These are phyloP conservation scores for Spinacia oleracea DNA, from an alignment of 179 eudicot genomes.

Conservation along the genomic window DNA sequence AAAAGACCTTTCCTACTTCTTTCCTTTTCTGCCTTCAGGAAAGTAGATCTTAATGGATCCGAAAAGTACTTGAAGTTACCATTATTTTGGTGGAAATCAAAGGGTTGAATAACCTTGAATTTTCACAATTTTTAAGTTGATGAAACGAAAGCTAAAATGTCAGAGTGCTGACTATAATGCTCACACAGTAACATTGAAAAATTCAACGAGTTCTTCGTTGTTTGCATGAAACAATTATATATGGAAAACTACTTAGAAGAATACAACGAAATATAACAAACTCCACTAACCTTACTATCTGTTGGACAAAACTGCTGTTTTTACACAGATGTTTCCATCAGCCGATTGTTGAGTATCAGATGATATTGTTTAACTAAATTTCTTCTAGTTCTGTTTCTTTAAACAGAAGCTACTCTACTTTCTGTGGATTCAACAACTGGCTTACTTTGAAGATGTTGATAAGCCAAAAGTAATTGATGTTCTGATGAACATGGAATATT, in stretches of 20 bases:
- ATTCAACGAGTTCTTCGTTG: background rate
- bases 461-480: background rate
- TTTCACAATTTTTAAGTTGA: background rate
- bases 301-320: background rate
- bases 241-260: background rate
- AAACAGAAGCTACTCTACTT: conserved; percentile 6
- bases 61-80: background rate
- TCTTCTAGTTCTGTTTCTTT: background rate
- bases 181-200: background rate
- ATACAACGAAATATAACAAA: background rate
- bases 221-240: background rate
- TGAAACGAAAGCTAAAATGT: background rate
- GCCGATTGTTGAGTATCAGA: background rate
- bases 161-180: background rate
- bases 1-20: conserved; percentile 8
- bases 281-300: conserved; percentile 6
- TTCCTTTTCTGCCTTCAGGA: background rate
- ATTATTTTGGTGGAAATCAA: background rate
- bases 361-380: background rate
- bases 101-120: background rate
- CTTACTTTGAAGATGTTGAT: background rate
- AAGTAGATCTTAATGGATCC: background rate
- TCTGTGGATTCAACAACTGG: conserved; percentile 3
- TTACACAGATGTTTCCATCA: conserved; percentile 3
- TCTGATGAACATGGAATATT: conserved; percentile 15